Evolutionary conservation across 1,284 basidiomycete genomes (phyloP).

Genomic region (Cryptococcus deneoformans): DNA sequence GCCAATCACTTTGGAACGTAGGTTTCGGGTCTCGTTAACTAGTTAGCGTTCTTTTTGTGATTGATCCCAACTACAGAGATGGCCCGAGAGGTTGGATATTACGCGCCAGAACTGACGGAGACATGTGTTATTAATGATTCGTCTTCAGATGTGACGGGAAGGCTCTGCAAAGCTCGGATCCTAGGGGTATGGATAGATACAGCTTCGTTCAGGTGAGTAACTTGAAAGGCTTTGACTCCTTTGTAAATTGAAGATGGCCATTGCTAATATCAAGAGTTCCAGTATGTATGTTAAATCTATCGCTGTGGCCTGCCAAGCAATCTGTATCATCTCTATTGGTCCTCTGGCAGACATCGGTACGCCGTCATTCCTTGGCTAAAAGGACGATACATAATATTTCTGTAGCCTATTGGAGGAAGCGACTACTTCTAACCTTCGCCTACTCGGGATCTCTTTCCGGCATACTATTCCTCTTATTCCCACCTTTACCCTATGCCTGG

Average conservation of each 20-base stretch:
- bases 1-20: constrained; percentile 47
- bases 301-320: constrained; percentile 78
- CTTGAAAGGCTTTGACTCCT: background rate
- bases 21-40: constrained; percentile 1
- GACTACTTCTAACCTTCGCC: constrained; percentile 71
- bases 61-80: constrained; percentile 27
- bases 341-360: constrained; percentile 80
- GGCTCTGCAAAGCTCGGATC: constrained; percentile 40
- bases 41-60: background rate
- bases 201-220: constrained; percentile 74
- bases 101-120: constrained; percentile 28
- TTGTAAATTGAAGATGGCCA: background rate
- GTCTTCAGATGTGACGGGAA: constrained; percentile 6
- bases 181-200: constrained; percentile 73
- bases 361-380: background rate
- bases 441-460: constrained; percentile 64
- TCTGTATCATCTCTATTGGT: constrained; percentile 87
- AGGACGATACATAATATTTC: background rate
- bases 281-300: constrained; percentile 83
- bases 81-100: constrained; percentile 41
- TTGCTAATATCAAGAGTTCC: constrained; percentile 3
- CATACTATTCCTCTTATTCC: constrained; percentile 66
- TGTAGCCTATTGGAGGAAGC: constrained; percentile 73
- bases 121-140: constrained; percentile 23
- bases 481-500: constrained; percentile 65